Evolutionary conservation across 305 asterid genomes (phyloP).

Genomic region (Solanum hybrid): DNA sequence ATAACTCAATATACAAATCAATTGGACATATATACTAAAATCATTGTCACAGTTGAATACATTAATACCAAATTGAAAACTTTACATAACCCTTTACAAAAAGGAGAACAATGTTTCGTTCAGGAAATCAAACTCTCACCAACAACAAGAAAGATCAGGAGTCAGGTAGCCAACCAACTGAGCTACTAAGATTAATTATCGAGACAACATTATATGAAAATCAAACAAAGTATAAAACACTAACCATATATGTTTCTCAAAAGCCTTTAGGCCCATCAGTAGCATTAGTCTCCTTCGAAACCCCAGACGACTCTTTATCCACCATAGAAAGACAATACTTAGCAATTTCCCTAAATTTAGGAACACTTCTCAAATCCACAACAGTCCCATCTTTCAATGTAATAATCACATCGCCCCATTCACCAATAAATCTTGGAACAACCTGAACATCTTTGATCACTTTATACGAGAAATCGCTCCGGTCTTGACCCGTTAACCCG

Average conservation of each 20-base stretch:
- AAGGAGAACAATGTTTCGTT: background rate
- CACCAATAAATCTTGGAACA: slow-evolving; percentile 89
- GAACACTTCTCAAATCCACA: slow-evolving; percentile 92
- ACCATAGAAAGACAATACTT: slow-evolving; percentile 77
- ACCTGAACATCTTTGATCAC: slow-evolving; percentile 83
- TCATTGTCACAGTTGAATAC: background rate
- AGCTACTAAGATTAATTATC: background rate
- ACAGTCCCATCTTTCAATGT: slow-evolving; percentile 82
- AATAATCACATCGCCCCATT: slow-evolving; percentile 91
- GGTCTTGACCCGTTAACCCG: slow-evolving; percentile 80
- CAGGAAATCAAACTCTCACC: background rate
- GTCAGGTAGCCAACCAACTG: background rate
- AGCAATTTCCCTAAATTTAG: slow-evolving; percentile 92
- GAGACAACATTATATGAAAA: background rate
- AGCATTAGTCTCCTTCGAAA: slow-evolving; percentile 21
- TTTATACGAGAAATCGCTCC: slow-evolving; percentile 74
- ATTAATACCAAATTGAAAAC: background rate
- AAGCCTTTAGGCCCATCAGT: slow-evolving; percentile 49
- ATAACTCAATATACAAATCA: background rate
- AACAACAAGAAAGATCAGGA: background rate
- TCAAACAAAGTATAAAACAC: background rate
- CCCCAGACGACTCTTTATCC: slow-evolving; percentile 23
- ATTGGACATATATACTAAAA: background rate
- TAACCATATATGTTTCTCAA: slow-evolving; percentile 18
- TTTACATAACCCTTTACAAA: background rate